Conservation (phyloP, 2,329 filamentous ascomycete species). For the Zasmidium cellare region DNA sequence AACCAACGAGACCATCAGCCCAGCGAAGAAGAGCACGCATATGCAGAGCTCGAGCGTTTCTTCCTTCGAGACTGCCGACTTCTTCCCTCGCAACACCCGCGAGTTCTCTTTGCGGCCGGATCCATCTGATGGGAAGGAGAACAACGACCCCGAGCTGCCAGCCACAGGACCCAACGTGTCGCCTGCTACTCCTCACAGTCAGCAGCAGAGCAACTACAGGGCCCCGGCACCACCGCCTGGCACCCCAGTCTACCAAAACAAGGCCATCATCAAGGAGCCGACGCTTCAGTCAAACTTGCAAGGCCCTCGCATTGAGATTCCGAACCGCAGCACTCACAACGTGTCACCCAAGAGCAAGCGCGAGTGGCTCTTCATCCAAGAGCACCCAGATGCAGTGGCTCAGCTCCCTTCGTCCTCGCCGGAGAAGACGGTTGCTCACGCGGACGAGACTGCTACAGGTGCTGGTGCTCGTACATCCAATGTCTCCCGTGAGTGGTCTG, state of each 20-base stretch:
- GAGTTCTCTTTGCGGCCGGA: slow-evolving; percentile 31
- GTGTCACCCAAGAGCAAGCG: slow-evolving; percentile 33
- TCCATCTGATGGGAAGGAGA: slow-evolving; percentile 24
- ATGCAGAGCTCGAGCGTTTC: slow-evolving; percentile 36
- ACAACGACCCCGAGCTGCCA: slow-evolving; percentile 11
- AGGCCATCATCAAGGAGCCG: slow-evolving; percentile 8
- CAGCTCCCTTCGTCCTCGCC: slow-evolving; percentile 18
- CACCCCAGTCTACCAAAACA: slow-evolving; percentile 25
- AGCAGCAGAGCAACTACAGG: slow-evolving; percentile 10
- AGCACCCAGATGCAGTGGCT: slow-evolving; percentile 21
- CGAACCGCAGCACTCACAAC: slow-evolving; percentile 28
- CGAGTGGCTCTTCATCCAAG: slow-evolving; percentile 29
- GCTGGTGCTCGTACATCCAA: too few species aligned
- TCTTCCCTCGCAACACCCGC: slow-evolving; percentile 40
- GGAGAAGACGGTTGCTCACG: slow-evolving; percentile 10
- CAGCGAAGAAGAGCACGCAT: slow-evolving; percentile 24
- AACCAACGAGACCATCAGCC: slow-evolving; percentile 25
- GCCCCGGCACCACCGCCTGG: slow-evolving; percentile 28
- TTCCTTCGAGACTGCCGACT: slow-evolving; percentile 40
- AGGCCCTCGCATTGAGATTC: slow-evolving; percentile 8
- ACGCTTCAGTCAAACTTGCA: neutral
- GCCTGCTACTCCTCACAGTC: slow-evolving; percentile 7
- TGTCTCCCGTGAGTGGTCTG: slow-evolving; percentile 27
- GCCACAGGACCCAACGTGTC: neutral
- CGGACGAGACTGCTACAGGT: slow-evolving; percentile 17